Conservation (phyloP, 2,329 filamentous ascomycete species). For the Cercospora sp. region DNA sequence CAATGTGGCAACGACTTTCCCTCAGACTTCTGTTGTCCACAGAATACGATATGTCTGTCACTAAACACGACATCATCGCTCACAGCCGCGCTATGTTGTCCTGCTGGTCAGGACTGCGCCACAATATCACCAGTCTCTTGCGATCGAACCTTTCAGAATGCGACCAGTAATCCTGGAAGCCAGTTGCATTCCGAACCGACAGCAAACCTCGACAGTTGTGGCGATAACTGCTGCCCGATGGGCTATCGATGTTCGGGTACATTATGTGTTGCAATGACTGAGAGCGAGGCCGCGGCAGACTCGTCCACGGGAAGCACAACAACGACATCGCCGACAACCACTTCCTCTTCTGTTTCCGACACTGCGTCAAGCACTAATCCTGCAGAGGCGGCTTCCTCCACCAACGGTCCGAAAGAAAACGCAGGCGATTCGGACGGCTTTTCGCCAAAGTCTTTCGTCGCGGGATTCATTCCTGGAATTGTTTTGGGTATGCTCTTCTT, state of each 20-base stretch:
- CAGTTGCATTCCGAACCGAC: slow-evolving; percentile 66
- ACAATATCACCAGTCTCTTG: slow-evolving; percentile 65
- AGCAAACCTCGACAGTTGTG: slow-evolving; percentile 59
- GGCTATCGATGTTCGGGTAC: slow-evolving; percentile 64
- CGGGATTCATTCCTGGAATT: slow-evolving; percentile 40
- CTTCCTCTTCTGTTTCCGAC: slow-evolving; percentile 1
- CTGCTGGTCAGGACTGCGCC: slow-evolving; percentile 57
- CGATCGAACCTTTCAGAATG: slow-evolving; percentile 62
- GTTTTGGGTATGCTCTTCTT: slow-evolving; percentile 33
- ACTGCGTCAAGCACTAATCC: slow-evolving; percentile 47
- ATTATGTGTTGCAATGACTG: slow-evolving; percentile 56
- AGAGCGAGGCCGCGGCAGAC: slow-evolving; percentile 16
- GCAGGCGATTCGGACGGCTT: slow-evolving; percentile 25
- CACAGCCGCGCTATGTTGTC: slow-evolving; percentile 72
- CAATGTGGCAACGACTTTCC: slow-evolving; percentile 60
- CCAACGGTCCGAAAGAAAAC: slow-evolving; percentile 8
- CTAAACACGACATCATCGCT: slow-evolving; percentile 63
- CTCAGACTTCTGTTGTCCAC: slow-evolving; percentile 65
- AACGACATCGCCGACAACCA: slow-evolving; percentile 5
- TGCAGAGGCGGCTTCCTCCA: slow-evolving; percentile 15
- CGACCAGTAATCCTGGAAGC: slow-evolving; percentile 56
- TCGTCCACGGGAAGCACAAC: slow-evolving; percentile 13
- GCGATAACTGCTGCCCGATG: slow-evolving; percentile 66
- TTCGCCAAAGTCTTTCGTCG: slow-evolving; percentile 38
- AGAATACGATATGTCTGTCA: slow-evolving; percentile 55